Percentiles rank a stretch among this genome's conserved stretches.
Evolutionary conservation across 495 filamentous ascomycete species (phyloP).

Genomic region (Podospora bellae-mahoneyi): DNA sequence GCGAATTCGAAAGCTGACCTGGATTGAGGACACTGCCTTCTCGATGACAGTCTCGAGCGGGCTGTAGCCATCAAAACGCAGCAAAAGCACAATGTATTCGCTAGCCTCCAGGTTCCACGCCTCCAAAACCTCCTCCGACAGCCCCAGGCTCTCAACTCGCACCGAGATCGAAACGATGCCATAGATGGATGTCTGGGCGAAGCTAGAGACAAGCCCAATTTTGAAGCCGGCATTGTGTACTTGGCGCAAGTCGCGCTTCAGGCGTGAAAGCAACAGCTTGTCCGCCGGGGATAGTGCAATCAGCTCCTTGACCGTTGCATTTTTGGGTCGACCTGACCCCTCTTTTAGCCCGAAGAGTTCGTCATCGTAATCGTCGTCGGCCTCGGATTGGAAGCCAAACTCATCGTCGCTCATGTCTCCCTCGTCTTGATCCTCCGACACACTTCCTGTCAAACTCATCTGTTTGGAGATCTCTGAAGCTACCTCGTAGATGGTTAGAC

Average conservation of each 20-base stretch:
- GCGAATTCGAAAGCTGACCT: slow-evolving; percentile 45
- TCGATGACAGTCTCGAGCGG: slow-evolving; percentile 40
- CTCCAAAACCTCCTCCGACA: slow-evolving; percentile 72
- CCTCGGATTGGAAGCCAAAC: slow-evolving; percentile 31
- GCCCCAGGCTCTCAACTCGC: slow-evolving; percentile 63
- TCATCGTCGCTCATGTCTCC: slow-evolving; percentile 30
- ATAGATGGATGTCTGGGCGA: slow-evolving; percentile 36
- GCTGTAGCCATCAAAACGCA: slow-evolving; percentile 64
- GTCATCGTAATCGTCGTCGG: slow-evolving; percentile 29
- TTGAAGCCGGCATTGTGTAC: slow-evolving; percentile 69
- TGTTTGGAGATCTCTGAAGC: slow-evolving; percentile 40
- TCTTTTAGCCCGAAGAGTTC: slow-evolving; percentile 22
- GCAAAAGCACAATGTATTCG: slow-evolving; percentile 74
- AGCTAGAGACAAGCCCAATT: slow-evolving; percentile 58
- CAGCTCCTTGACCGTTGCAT: background rate
- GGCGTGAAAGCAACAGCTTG: slow-evolving; percentile 24
- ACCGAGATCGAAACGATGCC: slow-evolving; percentile 63
- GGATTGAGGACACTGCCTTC: background rate
- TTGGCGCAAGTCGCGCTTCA: slow-evolving; percentile 61
- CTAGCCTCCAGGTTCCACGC: slow-evolving; percentile 68
- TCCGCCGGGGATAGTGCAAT: background rate
- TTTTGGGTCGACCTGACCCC: background rate
- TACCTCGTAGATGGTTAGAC: slow-evolving; percentile 48
- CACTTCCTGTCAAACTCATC: slow-evolving; percentile 33
- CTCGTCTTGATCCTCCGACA: slow-evolving; percentile 24